These are phyloP conservation scores for Ogataea pignaliae DNA, from an alignment of 805 yeast species.

Conservation along the genomic window DNA sequence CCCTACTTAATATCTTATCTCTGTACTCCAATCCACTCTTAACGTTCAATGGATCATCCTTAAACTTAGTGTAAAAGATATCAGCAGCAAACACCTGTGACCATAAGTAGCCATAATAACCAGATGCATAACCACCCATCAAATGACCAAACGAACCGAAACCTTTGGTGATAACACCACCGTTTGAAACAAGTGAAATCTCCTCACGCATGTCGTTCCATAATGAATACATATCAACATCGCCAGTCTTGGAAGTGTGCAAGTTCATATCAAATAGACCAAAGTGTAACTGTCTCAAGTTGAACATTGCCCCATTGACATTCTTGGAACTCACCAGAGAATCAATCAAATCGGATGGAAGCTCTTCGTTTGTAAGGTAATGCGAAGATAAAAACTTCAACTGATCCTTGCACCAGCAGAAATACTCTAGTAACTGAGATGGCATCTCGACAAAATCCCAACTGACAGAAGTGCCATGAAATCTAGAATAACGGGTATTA, in stretches of 20 bases:
- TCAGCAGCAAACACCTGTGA: slow-evolving; percentile 84
- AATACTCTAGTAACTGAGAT: slow-evolving; percentile 82
- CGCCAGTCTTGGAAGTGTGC: slow-evolving; percentile 46
- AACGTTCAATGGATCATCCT: slow-evolving; percentile 60
- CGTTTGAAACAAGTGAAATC: slow-evolving; percentile 54
- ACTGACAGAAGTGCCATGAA: slow-evolving; percentile 73
- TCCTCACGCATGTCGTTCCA: slow-evolving; percentile 70
- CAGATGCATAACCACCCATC: slow-evolving; percentile 81
- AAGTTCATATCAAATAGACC: slow-evolving; percentile 73
- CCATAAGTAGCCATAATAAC: slow-evolving; percentile 84
- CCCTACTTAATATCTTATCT: slow-evolving; percentile 62
- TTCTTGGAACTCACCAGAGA: slow-evolving; percentile 62
- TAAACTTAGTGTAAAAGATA: slow-evolving; percentile 69
- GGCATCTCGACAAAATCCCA: slow-evolving; percentile 92
- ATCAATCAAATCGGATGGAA: slow-evolving; percentile 53
- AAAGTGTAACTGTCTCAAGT: slow-evolving; percentile 73
- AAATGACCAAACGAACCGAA: slow-evolving; percentile 77
- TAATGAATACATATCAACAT: slow-evolving; percentile 45
- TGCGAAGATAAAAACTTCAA: slow-evolving; percentile 60
- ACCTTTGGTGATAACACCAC: slow-evolving; percentile 55
- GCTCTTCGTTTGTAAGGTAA: slow-evolving; percentile 49
- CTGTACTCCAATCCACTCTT: slow-evolving; percentile 62
- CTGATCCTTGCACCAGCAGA: slow-evolving; percentile 75
- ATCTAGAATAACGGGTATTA: slow-evolving; percentile 56
- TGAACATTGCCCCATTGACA: slow-evolving; percentile 69